Evolutionary conservation across 371 early-diverging fungal species (phyloP), one percentile per base, ranked within the genome.

Genomic region (Nosema muscidifuracis): DNA sequence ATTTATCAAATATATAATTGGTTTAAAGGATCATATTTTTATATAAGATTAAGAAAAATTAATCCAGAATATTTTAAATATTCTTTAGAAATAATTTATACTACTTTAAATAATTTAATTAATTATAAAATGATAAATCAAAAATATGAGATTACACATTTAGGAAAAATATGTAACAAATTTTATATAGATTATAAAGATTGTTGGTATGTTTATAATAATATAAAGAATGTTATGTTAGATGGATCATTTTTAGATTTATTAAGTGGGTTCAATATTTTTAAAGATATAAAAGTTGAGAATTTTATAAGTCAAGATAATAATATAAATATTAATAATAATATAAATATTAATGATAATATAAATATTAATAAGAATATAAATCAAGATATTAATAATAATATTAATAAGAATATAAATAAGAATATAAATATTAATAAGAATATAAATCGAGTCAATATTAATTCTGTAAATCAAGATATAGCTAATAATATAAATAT

Each of bases 91-190:
- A 13, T 47, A 4, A 12, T 47, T 3, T n/a, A 47, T 20, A 47
- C 47, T 10, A 4, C 4, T n/a, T 10, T 47, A 47, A 47, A 47
- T 6, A n/a, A 47, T 47, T n/a, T 47, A 12, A 47, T n/a, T 10
- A n/a, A 47, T 47, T 47, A n/a, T 47, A 47, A 47, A 47, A 47
- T 47, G 47, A 10, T 47, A 47, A n/a, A 47, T 47, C 4, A n/a
- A 47, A 47, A 47, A n/a, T 10, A 47, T 47, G 4, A 47, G n/a
- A 13, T 47, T 10, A 47, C 47, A 4, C n/a, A 12, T 47, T 12
- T 47, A 4, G 47, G 47, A 47, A 13, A n/a, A 47, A 47, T 47
- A 10, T 10, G 6, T n/a, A 12, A 4, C 4, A 47, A 47, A 47
- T 47, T 10, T 20, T 47, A 10, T 4, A n/a, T 47, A 47, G n/a